Evolutionary conservation across 768 basidiomycete genomes (phyloP).

Genomic region (Boletellus ananiceps): DNA sequence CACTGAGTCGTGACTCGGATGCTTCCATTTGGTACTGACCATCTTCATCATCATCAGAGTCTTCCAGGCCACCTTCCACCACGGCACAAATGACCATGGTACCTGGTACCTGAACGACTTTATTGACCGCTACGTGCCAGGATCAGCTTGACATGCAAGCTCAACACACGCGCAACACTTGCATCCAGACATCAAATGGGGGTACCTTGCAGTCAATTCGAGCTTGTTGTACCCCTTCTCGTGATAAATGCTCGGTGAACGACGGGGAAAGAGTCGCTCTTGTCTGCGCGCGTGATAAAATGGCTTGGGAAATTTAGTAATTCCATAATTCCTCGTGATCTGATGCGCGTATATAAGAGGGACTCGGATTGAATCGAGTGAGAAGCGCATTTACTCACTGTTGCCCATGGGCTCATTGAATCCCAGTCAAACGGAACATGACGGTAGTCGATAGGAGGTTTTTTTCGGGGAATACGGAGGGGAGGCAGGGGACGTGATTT

Average conservation of each 20-base stretch:
- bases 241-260: constrained; percentile 22
- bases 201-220: constrained; percentile 31
- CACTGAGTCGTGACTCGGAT: constrained; percentile 13
- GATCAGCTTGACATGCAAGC: constrained; percentile 1
- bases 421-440: constrained; percentile 17
- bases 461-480: constrained; percentile 12
- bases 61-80: constrained; percentile 42
- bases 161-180: constrained; percentile 6
- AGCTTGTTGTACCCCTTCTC: constrained; percentile 26
- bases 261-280: constrained; percentile 17
- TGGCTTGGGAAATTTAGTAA: constrained; percentile 20
- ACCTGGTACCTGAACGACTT: constrained; percentile 43
- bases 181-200: constrained; percentile 43
- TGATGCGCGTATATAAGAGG: constrained; percentile 1
- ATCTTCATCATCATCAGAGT: constrained; percentile 23
- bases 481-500: constrained; percentile 4
- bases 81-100: constrained; percentile 44
- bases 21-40: constrained; percentile 14
- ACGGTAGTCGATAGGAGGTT: constrained; percentile 16
- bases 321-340: constrained; percentile 12
- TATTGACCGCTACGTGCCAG: constrained; percentile 43
- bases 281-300: constrained; percentile 20
- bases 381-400: constrained; percentile 10
- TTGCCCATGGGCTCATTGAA: constrained; percentile 17
- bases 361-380: background rate